Conservation (phyloP, 2,329 filamentous ascomycete genomes). For the Alternaria tenuissima region DNA sequence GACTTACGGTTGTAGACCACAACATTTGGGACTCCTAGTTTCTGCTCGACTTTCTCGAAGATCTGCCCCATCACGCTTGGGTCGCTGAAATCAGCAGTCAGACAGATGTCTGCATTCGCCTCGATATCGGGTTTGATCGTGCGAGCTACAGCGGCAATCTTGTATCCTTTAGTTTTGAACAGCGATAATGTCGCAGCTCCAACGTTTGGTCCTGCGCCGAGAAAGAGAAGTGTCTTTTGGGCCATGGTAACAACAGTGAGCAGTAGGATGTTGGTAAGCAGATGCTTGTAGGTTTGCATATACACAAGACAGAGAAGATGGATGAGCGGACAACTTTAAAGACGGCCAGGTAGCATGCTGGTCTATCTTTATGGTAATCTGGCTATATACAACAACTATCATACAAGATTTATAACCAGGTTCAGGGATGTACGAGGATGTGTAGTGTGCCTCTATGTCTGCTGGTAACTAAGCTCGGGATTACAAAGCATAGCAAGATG, state of each 20-base stretch:
- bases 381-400: not conserved
- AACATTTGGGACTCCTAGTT: not conserved
- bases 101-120: not conserved
- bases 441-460: too few species aligned
- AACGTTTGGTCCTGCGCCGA: not conserved
- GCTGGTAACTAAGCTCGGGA: not conserved
- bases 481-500: not conserved
- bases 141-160: not conserved
- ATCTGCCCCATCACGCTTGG: not conserved
- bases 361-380: not conserved
- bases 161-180: not conserved
- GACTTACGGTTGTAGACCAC: too few species aligned
- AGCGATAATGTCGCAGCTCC: not conserved
- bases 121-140: not conserved
- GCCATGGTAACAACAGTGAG: not conserved
- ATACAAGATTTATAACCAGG: not conserved
- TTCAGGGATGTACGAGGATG: too few species aligned
- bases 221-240: not conserved
- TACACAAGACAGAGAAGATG: too few species aligned
- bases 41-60: not conserved
- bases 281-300: too few species aligned
- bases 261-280: too few species aligned
- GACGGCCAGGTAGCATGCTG: not conserved
- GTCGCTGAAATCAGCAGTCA: not conserved
- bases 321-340: not conserved